Percentiles rank a stretch among this genome's conserved stretches.
Evolutionary conservation across 2,329 filamentous ascomycete species (phyloP).

Genomic region (Clonostachys byssicola): DNA sequence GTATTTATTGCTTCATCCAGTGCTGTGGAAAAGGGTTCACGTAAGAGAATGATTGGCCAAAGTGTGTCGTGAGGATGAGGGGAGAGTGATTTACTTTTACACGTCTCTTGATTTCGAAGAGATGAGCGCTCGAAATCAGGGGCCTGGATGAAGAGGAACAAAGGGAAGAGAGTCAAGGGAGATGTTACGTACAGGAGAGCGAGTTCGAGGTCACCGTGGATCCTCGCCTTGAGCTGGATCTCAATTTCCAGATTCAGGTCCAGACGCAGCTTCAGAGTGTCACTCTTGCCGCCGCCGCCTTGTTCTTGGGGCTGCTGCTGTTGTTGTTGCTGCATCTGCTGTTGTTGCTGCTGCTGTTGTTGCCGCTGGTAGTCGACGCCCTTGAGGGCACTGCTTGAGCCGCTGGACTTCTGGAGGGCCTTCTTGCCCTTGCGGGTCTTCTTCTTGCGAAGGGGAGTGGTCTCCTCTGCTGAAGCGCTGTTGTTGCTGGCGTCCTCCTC

Average conservation of each 20-base stretch:
- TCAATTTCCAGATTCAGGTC: conserved; percentile 82
- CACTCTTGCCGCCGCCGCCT: conserved; percentile 42
- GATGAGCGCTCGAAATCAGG: not conserved
- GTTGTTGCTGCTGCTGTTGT: conserved; percentile 25
- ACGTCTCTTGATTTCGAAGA: not conserved
- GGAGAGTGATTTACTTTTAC: too few relatives aligned
- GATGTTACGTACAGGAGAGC: conserved; percentile 53
- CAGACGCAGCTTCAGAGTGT: conserved; percentile 60
- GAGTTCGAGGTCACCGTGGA: conserved; percentile 78
- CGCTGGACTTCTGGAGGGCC: conserved; percentile 18
- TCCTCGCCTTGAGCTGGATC: conserved; percentile 80
- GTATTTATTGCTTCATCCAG: too few relatives aligned
- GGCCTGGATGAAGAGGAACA: conserved; percentile 3
- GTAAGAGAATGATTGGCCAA: too few relatives aligned
- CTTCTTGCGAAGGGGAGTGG: conserved; percentile 1
- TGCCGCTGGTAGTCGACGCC: conserved; percentile 26
- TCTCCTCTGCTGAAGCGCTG: conserved; percentile 2
- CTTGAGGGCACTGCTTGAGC: conserved; percentile 7
- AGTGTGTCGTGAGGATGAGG: too few relatives aligned
- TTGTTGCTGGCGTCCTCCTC: conserved; percentile 3
- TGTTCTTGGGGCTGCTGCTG: conserved; percentile 27
- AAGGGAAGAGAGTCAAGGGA: not conserved
- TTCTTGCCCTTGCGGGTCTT: conserved; percentile 19
- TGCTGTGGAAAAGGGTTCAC: too few relatives aligned
- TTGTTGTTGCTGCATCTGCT: conserved; percentile 28